A percentile compares a stretch with the other conserved stretches of the same genome.
These are phyloP conservation scores for Colletotrichum lentis DNA, from an alignment of 2,329 filamentous ascomycete species.

Conservation along the genomic window DNA sequence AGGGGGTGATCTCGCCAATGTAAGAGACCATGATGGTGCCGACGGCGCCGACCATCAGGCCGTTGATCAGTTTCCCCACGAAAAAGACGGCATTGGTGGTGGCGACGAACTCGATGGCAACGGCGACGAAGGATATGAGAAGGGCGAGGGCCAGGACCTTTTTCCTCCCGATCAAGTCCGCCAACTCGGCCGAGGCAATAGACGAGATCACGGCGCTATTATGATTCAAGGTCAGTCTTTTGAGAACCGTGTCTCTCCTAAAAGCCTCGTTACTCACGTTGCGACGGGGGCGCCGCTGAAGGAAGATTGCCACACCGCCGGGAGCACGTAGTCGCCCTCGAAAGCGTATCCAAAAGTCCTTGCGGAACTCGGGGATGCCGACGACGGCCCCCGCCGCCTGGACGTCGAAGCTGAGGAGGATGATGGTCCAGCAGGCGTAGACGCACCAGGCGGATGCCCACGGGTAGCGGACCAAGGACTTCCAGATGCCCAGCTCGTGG, in stretches of 20 bases:
- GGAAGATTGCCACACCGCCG: constrained; percentile 54
- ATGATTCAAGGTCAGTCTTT: not conserved
- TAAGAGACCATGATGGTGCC: constrained; percentile 45
- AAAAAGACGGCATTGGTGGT: constrained; percentile 53
- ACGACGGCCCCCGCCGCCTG: constrained; percentile 53
- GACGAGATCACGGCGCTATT: constrained; percentile 43
- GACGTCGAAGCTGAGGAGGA: constrained; percentile 53
- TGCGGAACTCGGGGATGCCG: constrained; percentile 54
- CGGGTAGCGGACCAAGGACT: constrained; percentile 42
- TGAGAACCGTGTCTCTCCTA: not conserved
- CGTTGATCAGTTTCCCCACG: constrained; percentile 53
- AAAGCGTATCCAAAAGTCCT: constrained; percentile 54
- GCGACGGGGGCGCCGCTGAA: constrained; percentile 54
- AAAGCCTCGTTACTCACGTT: constrained; percentile 40
- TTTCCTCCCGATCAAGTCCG: constrained; percentile 48
- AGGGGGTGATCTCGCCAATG: constrained; percentile 46
- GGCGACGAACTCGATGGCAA: constrained; percentile 53
- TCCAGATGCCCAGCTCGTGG: constrained; percentile 41
- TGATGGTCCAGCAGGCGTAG: constrained; percentile 51
- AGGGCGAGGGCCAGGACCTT: constrained; percentile 47
- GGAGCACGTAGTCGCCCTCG: constrained; percentile 50
- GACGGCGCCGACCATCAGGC: constrained; percentile 47
- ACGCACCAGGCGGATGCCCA: constrained; percentile 47
- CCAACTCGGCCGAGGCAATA: constrained; percentile 45
- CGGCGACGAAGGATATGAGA: constrained; percentile 48